phyloP scores from a whole-genome alignment of 179 eudicot species.

The Camellia oleifera region DNA sequence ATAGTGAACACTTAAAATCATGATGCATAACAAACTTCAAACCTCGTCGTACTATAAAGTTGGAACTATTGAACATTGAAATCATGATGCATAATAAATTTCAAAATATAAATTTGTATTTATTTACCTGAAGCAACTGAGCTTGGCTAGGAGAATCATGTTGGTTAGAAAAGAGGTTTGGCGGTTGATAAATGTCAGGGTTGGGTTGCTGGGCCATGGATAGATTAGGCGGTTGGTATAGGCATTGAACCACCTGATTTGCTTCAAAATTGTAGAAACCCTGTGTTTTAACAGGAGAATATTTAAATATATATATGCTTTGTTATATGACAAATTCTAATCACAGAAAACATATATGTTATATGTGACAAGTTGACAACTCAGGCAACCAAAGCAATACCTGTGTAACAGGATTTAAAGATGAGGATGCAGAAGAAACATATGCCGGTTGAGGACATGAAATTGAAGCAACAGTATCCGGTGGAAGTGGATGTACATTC shows the following conservation, averaged over 20 bases:
- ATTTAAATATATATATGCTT: neutral
- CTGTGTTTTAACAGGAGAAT: neutral
- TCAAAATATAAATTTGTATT: neutral
- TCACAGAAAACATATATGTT: neutral
- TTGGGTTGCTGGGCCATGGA: slow-evolving; percentile 16
- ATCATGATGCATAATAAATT: neutral
- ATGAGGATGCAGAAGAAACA: slow-evolving; percentile 17
- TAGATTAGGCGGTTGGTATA: slow-evolving; percentile 13
- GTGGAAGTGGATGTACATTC: neutral
- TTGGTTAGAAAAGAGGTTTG: slow-evolving; percentile 20
- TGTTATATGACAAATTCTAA: neutral
- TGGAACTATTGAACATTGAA: neutral
- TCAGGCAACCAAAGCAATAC: slow-evolving; percentile 6
- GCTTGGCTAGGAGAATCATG: slow-evolving; percentile 16
- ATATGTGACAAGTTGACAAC: neutral
- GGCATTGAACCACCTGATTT: slow-evolving; percentile 15
- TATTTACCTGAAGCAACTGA: slow-evolving; percentile 19
- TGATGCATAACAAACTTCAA: neutral
- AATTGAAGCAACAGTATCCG: neutral
- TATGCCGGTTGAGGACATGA: slow-evolving; percentile 2
- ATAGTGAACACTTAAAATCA: neutral
- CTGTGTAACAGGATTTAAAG: slow-evolving; percentile 19
- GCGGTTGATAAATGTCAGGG: slow-evolving; percentile 12
- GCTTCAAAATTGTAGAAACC: slow-evolving; percentile 19
- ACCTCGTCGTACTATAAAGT: neutral